Evolutionary conservation across 164 flowering plant species (phyloP).

Genomic region (Vitis amurensis): DNA sequence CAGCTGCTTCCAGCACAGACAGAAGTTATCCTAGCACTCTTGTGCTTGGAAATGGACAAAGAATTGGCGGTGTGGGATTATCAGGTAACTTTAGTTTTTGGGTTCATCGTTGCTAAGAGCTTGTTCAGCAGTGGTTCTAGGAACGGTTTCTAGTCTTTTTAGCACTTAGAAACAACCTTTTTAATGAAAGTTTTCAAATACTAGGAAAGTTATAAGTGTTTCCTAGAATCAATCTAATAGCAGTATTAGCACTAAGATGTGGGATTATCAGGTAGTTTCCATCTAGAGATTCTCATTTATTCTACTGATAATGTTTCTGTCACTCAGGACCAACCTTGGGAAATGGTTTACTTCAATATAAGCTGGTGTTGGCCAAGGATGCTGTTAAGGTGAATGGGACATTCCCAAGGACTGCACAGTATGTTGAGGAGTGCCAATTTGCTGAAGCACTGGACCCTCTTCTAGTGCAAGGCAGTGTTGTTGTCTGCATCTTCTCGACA

Average conservation of each 20-base stretch:
- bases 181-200: too few species aligned
- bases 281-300: too few species aligned
- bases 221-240: too few species aligned
- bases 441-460: slow-evolving; percentile 74
- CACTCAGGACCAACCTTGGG: slow-evolving; percentile 62
- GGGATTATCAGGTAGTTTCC: too few species aligned
- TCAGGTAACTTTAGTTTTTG: slow-evolving; percentile 44
- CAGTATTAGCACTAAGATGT: too few species aligned
- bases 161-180: too few species aligned
- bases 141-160: too few species aligned
- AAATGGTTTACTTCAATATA: slow-evolving; percentile 38
- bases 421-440: slow-evolving; percentile 79
- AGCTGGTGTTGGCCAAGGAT: slow-evolving; percentile 81
- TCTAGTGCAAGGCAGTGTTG: slow-evolving; percentile 60
- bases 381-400: slow-evolving; percentile 51
- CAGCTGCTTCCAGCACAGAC: slow-evolving; percentile 66
- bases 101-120: too few species aligned
- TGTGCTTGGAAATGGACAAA: slow-evolving; percentile 63
- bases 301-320: background rate
- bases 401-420: slow-evolving; percentile 52
- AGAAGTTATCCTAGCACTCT: slow-evolving; percentile 61
- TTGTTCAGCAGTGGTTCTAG: too few species aligned
- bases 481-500: slow-evolving; percentile 75
- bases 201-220: too few species aligned
- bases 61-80: slow-evolving; percentile 66